Evolutionary conservation across 768 basidiomycete genomes (phyloP), one percentile per base, ranked within the genome.

Genomic region (Trametes gibbosa): DNA sequence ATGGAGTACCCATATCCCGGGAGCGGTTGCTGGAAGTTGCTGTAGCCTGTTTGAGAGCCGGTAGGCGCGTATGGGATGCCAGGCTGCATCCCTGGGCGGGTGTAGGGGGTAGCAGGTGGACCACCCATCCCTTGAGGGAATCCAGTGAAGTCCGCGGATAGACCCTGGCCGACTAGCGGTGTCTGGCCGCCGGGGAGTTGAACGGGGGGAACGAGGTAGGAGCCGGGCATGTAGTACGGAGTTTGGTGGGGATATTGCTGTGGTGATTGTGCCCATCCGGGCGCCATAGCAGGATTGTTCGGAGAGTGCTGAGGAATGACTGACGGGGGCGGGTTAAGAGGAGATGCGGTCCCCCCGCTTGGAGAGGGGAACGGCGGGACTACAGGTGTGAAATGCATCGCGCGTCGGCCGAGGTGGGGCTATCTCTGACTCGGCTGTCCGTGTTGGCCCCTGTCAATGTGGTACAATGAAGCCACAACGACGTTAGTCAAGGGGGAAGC

Each of bases 101-200:
- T 12, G 50, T 58, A 61, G 8, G 62, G 58, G 0, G 59, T 55
- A 12, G 24, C 35, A 1, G 24, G 37, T 14, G 50, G 45, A 19
- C 23, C 50, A 34, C 50, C 51, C 5, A 56, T 23, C n/a, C 21
- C 21, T 10, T 57, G 58, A 2, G 46, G 68, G 43, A 64, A 71
- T 1, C 72, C 73, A 21, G 69, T 70, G 68, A 66, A 74, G 55
- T 74, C 73, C 0, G 66, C 45, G 0, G 72, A 69, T 42, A 73
- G 62, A 3, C 71, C 72, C 32, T 61, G 63, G 9, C 40, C 40
- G n/a, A 58, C 21, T 19, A 56, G n/a, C 17, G 61, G 61, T 3
- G 61, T 62, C 21, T 51, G 49, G 10, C 50, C 54, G 17, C 59
- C 58, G 13, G 37, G 73, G 0, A 74, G 63, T 6, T 64, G 64